Base-by-base conservation (phyloP, 495 filamentous ascomycete species). In the Aspergillus biplanus region DNA sequence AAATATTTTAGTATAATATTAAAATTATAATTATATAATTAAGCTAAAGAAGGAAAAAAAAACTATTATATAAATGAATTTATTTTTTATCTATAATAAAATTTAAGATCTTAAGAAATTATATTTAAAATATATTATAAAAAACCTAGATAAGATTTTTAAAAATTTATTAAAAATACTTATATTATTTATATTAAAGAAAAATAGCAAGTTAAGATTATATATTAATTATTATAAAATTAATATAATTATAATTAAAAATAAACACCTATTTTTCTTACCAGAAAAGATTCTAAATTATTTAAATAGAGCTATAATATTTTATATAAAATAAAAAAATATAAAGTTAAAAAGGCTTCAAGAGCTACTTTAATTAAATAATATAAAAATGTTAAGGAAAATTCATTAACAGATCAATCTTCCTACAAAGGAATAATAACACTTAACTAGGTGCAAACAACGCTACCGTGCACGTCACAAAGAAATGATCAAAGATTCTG, bases 231-330 rank as follows among this genome's bases (percentile, higher is more conserved):
- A 50, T 59, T 16, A 35, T 4, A 7, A 8, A 1, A 5, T 21
- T 31, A 44, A 32, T 46, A 33, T 58, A 58, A 47, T 49, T 48
- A 59, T 59, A 48, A 48, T 32, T 33, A 8, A 47, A 49, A 59
- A 27, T 59, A 48, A n/a, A 13, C 21, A 18, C 8, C 1, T 44
- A 6, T 27, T 42, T 21, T 27, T 27, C 5, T 37, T 37, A 16
- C 37, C 42, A 15, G 6, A 13, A 31, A 18, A 56, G 21, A 37
- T 18, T 8, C n/a, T 56, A 5, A 56, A 39, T 18, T 39, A 39
- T 3, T 7, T 56, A 39, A 56, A 42, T 15, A 11, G 18, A 9
- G 7, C 6, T 4, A 27, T 11, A 56, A 32, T 32, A 16, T n/a
- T 56, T 18, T 44, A 44, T 42, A 32, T 13, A 56, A 34, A n/a